A percentile compares a stretch with the other conserved stretches of the same genome.
phyloP scores from a whole-genome alignment of 257 asterid genomes.

The Lavandula angustifolia region DNA sequence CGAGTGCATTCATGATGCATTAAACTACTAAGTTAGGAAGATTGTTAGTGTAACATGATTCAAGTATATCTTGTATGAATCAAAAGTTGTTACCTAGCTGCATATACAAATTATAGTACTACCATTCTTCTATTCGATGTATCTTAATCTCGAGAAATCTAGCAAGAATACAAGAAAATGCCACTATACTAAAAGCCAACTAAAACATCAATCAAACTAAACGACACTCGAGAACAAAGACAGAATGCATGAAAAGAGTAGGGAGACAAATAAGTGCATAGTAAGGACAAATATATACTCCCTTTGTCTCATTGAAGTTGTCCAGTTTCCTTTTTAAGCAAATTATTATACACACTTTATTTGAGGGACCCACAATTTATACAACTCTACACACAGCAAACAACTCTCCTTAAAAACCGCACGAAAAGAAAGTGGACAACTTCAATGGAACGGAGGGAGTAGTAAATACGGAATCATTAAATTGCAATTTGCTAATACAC shows the following conservation, averaged over 20 bases:
- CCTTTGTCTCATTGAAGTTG: no score
- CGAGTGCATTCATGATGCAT: neutral
- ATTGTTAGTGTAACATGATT: no score
- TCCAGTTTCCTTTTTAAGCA: no score
- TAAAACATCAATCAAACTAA: neutral
- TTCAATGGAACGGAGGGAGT: no score
- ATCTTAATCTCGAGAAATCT: neutral
- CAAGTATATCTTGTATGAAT: neutral
- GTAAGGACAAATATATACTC: no score
- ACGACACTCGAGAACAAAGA: neutral
- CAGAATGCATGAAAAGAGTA: conserved; percentile 10
- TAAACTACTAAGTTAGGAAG: no score
- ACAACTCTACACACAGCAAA: no score
- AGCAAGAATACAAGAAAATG: neutral
- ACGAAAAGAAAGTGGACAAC: no score
- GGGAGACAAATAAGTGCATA: conserved; percentile 6
- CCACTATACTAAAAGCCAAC: neutral
- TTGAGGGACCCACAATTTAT: no score
- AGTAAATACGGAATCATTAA: neutral
- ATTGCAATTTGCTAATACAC: conserved; percentile 24
- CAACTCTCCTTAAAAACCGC: no score
- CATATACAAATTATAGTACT: neutral
- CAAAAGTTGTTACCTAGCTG: conserved; percentile 1
- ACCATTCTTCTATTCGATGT: neutral
- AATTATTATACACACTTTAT: no score